Evolutionary conservation across 345 rosid species (phyloP).

Genomic region (Gossypium ekmanianum): DNA sequence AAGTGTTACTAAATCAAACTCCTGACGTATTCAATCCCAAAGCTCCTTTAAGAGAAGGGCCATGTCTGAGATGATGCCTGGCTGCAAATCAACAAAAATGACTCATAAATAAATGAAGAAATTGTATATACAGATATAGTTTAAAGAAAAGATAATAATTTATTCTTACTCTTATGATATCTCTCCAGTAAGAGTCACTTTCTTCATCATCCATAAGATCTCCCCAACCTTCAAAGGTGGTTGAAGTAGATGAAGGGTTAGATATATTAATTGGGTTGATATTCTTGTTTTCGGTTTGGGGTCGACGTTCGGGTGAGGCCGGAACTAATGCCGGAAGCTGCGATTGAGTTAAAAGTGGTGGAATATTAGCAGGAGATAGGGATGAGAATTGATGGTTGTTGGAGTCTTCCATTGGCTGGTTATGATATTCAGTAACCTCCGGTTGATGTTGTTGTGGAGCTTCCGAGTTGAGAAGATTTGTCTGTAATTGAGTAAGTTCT

Average conservation of each 20-base stretch:
- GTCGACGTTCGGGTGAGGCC: constrained; percentile 35
- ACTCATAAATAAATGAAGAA: not conserved
- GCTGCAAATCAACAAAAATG: constrained; percentile 29
- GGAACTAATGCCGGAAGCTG: constrained; percentile 46
- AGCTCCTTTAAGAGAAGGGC: constrained; percentile 27
- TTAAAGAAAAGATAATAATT: not conserved
- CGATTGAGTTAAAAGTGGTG: constrained; percentile 12
- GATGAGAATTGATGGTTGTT: constrained; percentile 21
- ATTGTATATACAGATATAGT: not conserved
- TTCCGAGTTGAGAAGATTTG: constrained; percentile 26
- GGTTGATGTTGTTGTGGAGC: constrained; percentile 21
- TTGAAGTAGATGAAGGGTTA: constrained; percentile 51
- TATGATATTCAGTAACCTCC: constrained; percentile 9
- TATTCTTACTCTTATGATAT: constrained; percentile 49
- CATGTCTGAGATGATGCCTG: constrained; percentile 53
- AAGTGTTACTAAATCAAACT: not conserved
- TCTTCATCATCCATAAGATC: constrained; percentile 49
- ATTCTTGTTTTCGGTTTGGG: constrained; percentile 26
- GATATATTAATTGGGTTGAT: constrained; percentile 29
- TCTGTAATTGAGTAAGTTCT: constrained; percentile 27
- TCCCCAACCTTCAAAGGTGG: constrained; percentile 47
- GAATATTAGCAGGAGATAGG: constrained; percentile 20
- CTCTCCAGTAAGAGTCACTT: constrained; percentile 53
- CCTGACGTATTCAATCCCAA: constrained; percentile 9
- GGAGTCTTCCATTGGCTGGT: constrained; percentile 21